These are phyloP conservation scores for Fraxinus baroniana DNA, from an alignment of 305 asterid species.

Conservation along the genomic window DNA sequence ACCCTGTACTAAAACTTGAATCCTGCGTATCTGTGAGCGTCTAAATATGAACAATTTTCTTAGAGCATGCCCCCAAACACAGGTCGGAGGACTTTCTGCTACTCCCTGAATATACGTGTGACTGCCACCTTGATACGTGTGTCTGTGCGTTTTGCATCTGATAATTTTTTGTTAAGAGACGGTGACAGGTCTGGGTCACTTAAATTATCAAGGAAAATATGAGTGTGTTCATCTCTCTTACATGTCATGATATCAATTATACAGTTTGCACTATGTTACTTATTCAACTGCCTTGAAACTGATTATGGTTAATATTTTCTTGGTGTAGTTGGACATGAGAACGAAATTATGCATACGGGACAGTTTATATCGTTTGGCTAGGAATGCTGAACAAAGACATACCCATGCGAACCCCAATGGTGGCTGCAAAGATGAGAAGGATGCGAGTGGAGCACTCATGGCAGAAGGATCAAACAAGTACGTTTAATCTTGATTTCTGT, in stretches of 20 bases:
- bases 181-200: background rate
- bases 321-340: conserved; percentile 70
- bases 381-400: conserved; percentile 86
- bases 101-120: background rate
- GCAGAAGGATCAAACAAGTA: conserved; percentile 59
- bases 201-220: background rate
- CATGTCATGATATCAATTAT: background rate
- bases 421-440: conserved; percentile 41
- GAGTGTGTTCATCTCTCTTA: background rate
- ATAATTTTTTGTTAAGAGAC: background rate
- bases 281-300: conserved; percentile 20
- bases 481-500: conserved; percentile 8
- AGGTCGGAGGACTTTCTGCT: background rate
- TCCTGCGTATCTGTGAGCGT: background rate
- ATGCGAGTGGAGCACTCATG: conserved; percentile 36
- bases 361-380: conserved; percentile 86
- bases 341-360: conserved; percentile 89
- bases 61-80: conserved; percentile 4
- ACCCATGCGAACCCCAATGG: conserved; percentile 35
- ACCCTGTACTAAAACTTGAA: conserved; percentile 12
- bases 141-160: background rate
- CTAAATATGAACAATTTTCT: background rate
- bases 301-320: conserved; percentile 22
- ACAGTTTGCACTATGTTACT: background rate
- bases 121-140: background rate